Base-by-base conservation (phyloP, 495 filamentous ascomycete species). In the Venustampulla echinocandica region DNA sequence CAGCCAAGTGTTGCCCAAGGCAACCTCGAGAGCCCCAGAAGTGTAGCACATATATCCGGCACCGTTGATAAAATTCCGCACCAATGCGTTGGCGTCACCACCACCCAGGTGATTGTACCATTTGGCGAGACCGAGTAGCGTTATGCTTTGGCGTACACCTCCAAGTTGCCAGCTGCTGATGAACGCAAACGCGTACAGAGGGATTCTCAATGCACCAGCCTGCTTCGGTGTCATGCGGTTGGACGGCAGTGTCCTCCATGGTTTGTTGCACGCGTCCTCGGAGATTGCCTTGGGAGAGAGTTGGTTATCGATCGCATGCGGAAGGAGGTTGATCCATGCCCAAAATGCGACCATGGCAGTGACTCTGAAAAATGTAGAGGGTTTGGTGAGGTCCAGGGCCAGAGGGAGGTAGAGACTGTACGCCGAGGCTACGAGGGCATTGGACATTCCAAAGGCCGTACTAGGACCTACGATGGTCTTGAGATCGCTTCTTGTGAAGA, bases 221-320 rank as follows among this genome's bases (percentile, higher is more conserved):
- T 70, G 60, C 0, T 51, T 52, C 0, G 51, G 33, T 6, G 61
- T 68, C 9, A 78, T 55, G 11, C 63, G 59, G 1, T 62, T 55
- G 0, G 56, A 52, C 0, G 70, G 73, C 3, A 81, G 59, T 1
- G 74, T 70, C 1, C 76, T 66, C 73, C 75, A 79, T 2, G 71
- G 69, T 56, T 80, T 81, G 60, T 81, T 81, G 50, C 71, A 44
- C 0, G 21, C 10, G 46, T 78, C 75, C 54, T 77, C 75, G 0
- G 46, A 33, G 18, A 73, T 53, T 5, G 70, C 69, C 14, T 57
- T 49, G 0, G 61, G 59, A 10, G 51, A 60, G 9, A 68, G 64
- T 50, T 78, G 74, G 57, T 78, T 78, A 25, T 61, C 60, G 24
- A 75, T 51, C 42, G 58, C 57, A 55, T 69, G 69, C 27, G 63